phyloP scores from a whole-genome alignment of 805 yeast species.

The Ogataea polymorpha region DNA sequence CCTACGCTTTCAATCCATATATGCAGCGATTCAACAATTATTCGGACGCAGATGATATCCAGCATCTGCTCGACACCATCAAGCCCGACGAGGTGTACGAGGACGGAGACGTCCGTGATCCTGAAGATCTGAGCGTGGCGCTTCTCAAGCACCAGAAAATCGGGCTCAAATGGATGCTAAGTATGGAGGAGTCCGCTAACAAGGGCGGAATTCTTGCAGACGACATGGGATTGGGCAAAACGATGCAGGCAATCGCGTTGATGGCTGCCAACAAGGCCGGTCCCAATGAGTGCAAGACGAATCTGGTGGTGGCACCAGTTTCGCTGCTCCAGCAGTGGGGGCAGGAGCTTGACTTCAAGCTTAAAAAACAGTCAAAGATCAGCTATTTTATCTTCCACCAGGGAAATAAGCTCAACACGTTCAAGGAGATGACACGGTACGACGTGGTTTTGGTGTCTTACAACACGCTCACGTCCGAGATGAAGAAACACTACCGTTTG shows the following conservation, averaged over 20 bases:
- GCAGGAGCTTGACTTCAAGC: constrained; percentile 64
- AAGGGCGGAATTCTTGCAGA: constrained; percentile 75
- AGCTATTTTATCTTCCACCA: constrained; percentile 61
- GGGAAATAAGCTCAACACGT: constrained; percentile 40
- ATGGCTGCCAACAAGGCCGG: constrained; percentile 45
- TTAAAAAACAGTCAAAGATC: constrained; percentile 44
- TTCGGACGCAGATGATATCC: constrained; percentile 24
- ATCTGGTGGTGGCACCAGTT: constrained; percentile 86
- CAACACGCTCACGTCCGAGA: constrained; percentile 73
- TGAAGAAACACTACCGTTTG: constrained; percentile 55
- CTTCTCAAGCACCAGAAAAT: constrained; percentile 65
- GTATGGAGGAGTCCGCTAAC: constrained; percentile 59
- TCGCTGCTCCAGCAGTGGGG: constrained; percentile 85
- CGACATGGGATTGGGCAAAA: constrained; percentile 83
- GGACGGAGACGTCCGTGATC: constrained; percentile 59
- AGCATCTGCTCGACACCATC: constrained; percentile 47
- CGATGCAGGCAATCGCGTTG: constrained; percentile 64
- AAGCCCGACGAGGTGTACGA: constrained; percentile 47
- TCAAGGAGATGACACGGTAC: constrained; percentile 46
- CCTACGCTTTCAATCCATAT: constrained; percentile 15
- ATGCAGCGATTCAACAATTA: constrained; percentile 4
- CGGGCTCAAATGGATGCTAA: constrained; percentile 78
- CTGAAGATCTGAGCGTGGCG: constrained; percentile 53
- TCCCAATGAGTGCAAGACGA: constrained; percentile 42
- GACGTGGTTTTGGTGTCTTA: constrained; percentile 83